These are phyloP conservation scores for Alternaria sp. DNA, from an alignment of 2,329 filamentous ascomycete genomes.

Conservation along the genomic window DNA sequence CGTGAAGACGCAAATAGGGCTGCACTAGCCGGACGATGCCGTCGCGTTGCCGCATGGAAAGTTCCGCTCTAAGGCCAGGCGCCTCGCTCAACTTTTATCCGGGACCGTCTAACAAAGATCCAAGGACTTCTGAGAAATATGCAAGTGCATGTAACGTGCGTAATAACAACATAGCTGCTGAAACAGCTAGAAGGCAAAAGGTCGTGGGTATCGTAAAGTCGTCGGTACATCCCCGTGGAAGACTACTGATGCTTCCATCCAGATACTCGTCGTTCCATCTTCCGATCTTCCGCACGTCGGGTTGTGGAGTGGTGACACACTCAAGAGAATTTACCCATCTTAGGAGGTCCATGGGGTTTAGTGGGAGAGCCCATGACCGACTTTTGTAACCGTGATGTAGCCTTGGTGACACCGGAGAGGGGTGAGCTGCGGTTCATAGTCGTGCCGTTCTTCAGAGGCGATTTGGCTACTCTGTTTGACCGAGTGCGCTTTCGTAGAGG, in stretches of 20 bases:
- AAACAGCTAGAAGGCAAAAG: slow-evolving; percentile 29
- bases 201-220: slow-evolving; percentile 47
- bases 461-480: slow-evolving; percentile 33
- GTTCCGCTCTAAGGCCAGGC: slow-evolving; percentile 2
- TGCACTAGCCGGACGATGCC: slow-evolving; percentile 10
- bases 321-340: slow-evolving; percentile 46
- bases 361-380: slow-evolving; percentile 33
- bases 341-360: slow-evolving; percentile 30
- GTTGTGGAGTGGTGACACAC: neutral
- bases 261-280: slow-evolving; percentile 22
- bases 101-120: slow-evolving; percentile 20
- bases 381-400: slow-evolving; percentile 31
- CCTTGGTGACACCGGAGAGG: slow-evolving; percentile 39
- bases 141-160: slow-evolving; percentile 34
- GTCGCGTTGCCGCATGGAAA: slow-evolving; percentile 10
- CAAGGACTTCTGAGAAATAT: slow-evolving; percentile 34
- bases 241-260: slow-evolving; percentile 20
- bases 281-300: slow-evolving; percentile 5
- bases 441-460: slow-evolving; percentile 25
- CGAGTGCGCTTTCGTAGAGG: slow-evolving; percentile 46
- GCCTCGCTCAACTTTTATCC: slow-evolving; percentile 27
- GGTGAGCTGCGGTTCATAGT: slow-evolving; percentile 31
- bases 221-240: slow-evolving; percentile 23
- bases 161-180: slow-evolving; percentile 32
- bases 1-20: neutral